These are phyloP conservation scores for Colletotrichum sansevieriae DNA, from an alignment of 2,329 filamentous ascomycete species.

Conservation along the genomic window DNA sequence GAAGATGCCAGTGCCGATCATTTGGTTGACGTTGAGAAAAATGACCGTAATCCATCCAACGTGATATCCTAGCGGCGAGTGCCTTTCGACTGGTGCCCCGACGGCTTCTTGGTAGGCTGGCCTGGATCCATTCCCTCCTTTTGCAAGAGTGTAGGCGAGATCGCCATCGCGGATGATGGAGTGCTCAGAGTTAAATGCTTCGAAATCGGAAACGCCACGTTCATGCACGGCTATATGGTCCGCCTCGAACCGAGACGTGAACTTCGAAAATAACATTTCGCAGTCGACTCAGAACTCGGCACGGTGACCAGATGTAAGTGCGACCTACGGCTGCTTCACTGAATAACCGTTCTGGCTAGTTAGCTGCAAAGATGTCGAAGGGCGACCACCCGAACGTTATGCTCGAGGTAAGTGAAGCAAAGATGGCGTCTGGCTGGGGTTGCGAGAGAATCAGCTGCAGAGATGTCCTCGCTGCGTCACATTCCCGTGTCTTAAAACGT, in stretches of 20 bases:
- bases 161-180: conserved; percentile 53
- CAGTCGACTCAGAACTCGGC: neutral
- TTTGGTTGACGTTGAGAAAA: conserved; percentile 72
- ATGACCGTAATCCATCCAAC: conserved; percentile 69
- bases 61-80: conserved; percentile 70
- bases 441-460: neutral
- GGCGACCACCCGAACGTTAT: neutral
- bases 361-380: neutral
- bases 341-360: neutral
- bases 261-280: conserved; percentile 28
- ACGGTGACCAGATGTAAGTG: neutral
- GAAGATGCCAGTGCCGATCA: conserved; percentile 74
- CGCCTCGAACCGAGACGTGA: conserved; percentile 10
- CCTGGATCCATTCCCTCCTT: conserved; percentile 62
- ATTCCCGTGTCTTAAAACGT: conserved; percentile 21
- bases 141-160: conserved; percentile 56
- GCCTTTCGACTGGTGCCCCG: conserved; percentile 71
- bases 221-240: neutral
- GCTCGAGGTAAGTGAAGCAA: neutral
- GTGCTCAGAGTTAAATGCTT: conserved; percentile 44
- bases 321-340: neutral
- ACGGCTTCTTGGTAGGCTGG: conserved; percentile 70
- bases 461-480: neutral
- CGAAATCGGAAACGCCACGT: conserved; percentile 12
- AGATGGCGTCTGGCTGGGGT: neutral